Percentiles rank a stretch among this genome's conserved stretches.
phyloP scores from a whole-genome alignment of 2,329 filamentous ascomycete genomes.

The Hymenoscyphus repandus region DNA sequence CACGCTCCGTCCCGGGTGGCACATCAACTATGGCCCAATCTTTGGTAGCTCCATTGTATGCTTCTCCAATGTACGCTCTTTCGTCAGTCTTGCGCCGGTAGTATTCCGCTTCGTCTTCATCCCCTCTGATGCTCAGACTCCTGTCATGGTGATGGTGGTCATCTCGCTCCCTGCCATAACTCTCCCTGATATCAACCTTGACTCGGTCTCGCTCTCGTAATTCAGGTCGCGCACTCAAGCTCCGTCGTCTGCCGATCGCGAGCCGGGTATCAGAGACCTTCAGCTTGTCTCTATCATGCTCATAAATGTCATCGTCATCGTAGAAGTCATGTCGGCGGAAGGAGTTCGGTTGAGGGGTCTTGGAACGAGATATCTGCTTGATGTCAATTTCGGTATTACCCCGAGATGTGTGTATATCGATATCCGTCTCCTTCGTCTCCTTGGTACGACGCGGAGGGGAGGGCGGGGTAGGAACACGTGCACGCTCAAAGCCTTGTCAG shows the following conservation, averaged over 20 bases:
- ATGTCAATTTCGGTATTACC: constrained; percentile 55
- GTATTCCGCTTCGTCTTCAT: constrained; percentile 50
- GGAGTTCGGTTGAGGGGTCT: constrained; percentile 16
- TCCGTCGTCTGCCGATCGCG: constrained; percentile 23
- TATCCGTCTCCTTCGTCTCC: constrained; percentile 46
- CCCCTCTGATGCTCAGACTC: constrained; percentile 10
- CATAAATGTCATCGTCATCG: constrained; percentile 65
- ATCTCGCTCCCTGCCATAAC: not conserved
- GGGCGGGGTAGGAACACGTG: constrained; percentile 21
- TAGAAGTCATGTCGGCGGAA: constrained; percentile 39
- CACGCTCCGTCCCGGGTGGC: constrained; percentile 74
- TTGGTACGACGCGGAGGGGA: constrained; percentile 27
- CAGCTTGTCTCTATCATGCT: constrained; percentile 34
- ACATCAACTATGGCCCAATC: constrained; percentile 82
- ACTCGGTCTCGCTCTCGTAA: constrained; percentile 17
- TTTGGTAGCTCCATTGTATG: constrained; percentile 65
- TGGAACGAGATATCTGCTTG: constrained; percentile 19
- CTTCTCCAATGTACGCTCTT: constrained; percentile 66
- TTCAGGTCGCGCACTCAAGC: constrained; percentile 24
- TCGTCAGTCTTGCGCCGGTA: constrained; percentile 65
- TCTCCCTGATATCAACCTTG: constrained; percentile 21
- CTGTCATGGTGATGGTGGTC: not conserved
- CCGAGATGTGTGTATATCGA: constrained; percentile 53
- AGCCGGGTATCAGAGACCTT: constrained; percentile 33
- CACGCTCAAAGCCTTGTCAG: constrained; percentile 27